Base-by-base conservation (phyloP, 1,284 basidiomycete genomes). In the Coniophora puteana region DNA sequence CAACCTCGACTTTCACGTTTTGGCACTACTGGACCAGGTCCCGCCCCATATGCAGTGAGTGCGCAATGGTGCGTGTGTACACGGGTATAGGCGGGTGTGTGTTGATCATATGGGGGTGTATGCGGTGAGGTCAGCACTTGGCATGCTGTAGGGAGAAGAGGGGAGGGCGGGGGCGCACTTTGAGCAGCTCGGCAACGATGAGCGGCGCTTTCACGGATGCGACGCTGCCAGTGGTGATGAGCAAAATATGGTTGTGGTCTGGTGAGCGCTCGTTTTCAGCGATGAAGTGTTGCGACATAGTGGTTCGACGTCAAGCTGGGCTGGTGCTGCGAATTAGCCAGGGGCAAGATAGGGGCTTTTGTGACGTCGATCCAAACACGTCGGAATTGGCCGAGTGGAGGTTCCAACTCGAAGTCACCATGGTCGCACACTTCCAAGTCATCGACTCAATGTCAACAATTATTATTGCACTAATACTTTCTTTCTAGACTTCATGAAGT, bases 171-270 rank as follows among this genome's bases (percentile, higher is more conserved):
- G 21, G 17, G 68, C 82, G 46, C 49, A 93, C 93, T 51, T 69
- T 66, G 38, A 86, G 66, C 24, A 98, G 69, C 46, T 83, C 82
- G 22, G 77, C 65, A 3, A 93, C 89, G 40, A 99, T 97, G 27
- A 95, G 70, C 1, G 93, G 93, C 1, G 87, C 81, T 59, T 98
- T 98, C 55, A 99, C 78, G 39, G 90, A 91, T 0, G 95, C 95
- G 1, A 99, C 95, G 52, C 91, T 95, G 10, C 95, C 94, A 0
- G 92, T 91, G 1, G 87, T 82, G 38, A 95, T 84, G 29, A 99
- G 67, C 5, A 98, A 67, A 27, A 97, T 78, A 58, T 97, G 84
- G 0, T 67, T 71, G 51, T 63, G 61, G 14, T 73, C 72, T 12
- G 65, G 57, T 7, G 47, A 41, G 14, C 76, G 69, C 44, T 77